Percentiles rank a stretch among this genome's conserved stretches.
These are phyloP conservation scores for Aphanomyces stellatus DNA, from an alignment of 352 stramenopile species.

Conservation along the genomic window DNA sequence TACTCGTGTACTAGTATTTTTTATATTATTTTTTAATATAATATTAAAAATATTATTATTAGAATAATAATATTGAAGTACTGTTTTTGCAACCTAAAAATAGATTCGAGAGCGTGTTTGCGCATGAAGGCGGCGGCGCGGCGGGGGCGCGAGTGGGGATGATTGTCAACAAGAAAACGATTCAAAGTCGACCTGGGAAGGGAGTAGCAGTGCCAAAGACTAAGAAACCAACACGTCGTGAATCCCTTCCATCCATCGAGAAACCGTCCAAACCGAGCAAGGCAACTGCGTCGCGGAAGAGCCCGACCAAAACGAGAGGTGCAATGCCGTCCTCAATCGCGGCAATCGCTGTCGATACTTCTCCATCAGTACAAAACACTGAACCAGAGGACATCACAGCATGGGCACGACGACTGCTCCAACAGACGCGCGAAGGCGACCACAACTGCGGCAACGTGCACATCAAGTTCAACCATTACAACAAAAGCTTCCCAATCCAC, in stretches of 20 bases:
- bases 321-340: background rate
- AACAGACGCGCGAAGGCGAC: background rate
- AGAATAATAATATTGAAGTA: too few relatives aligned
- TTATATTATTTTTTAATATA: too few relatives aligned
- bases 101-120: background rate
- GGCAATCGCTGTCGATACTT: background rate
- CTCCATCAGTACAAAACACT: background rate
- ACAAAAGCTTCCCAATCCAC: slow-evolving; percentile 1
- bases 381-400: background rate
- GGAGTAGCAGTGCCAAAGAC: background rate
- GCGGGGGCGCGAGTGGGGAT: background rate
- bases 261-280: too few relatives aligned
- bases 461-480: slow-evolving; percentile 16
- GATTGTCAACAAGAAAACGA: background rate
- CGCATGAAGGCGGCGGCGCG: background rate
- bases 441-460: background rate
- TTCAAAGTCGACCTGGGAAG: background rate
- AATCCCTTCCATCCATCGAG: background rate
- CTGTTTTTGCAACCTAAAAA: too few relatives aligned
- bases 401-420: background rate
- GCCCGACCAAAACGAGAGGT: background rate
- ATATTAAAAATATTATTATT: too few relatives aligned
- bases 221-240: background rate
- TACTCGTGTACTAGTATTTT: too few relatives aligned
- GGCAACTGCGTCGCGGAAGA: background rate